Evolutionary conservation across 1,284 basidiomycete genomes (phyloP).

Genomic region (Leccinum pachyderme): DNA sequence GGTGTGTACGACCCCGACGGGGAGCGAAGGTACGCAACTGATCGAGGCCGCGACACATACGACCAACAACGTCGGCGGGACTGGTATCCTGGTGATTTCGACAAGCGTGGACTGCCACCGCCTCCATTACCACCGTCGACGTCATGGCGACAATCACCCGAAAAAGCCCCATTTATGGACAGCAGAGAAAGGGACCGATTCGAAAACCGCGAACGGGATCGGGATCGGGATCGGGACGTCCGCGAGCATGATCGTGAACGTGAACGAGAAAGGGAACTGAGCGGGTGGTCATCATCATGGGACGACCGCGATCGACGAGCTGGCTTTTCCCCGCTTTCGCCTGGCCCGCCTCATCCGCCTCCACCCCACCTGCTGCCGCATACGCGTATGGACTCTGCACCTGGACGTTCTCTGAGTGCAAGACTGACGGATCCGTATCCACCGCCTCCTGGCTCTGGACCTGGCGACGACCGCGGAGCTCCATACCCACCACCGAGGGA

Average conservation of each 20-base stretch:
- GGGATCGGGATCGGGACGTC: constrained; percentile 30
- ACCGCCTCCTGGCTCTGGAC: background rate
- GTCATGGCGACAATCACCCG: constrained; percentile 27
- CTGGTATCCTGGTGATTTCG: constrained; percentile 37
- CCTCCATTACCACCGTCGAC: constrained; percentile 7
- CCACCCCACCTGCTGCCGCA: constrained; percentile 11
- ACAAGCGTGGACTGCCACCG: constrained; percentile 26
- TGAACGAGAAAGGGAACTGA: constrained; percentile 10
- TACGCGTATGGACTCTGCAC: constrained; percentile 12
- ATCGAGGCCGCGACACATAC: constrained; percentile 29
- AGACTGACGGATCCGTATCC: constrained; percentile 24
- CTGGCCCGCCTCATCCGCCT: background rate
- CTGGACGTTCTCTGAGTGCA: constrained; percentile 26
- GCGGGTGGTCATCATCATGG: constrained; percentile 23
- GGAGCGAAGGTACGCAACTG: constrained; percentile 26
- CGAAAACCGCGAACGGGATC: constrained; percentile 32
- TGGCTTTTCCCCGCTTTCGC: constrained; percentile 18
- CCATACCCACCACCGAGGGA: constrained; percentile 25
- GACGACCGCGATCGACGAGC: constrained; percentile 39
- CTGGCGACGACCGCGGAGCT: constrained; percentile 17
- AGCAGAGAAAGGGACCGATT: constrained; percentile 35
- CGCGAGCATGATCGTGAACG: constrained; percentile 35
- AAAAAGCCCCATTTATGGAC: constrained; percentile 24
- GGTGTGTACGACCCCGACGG: constrained; percentile 22
- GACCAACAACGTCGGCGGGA: constrained; percentile 35